A percentile compares a stretch with the other conserved stretches of the same genome.
Conservation (phyloP, 352 stramenopile species). For the Globisporangium okanoganense region DNA sequence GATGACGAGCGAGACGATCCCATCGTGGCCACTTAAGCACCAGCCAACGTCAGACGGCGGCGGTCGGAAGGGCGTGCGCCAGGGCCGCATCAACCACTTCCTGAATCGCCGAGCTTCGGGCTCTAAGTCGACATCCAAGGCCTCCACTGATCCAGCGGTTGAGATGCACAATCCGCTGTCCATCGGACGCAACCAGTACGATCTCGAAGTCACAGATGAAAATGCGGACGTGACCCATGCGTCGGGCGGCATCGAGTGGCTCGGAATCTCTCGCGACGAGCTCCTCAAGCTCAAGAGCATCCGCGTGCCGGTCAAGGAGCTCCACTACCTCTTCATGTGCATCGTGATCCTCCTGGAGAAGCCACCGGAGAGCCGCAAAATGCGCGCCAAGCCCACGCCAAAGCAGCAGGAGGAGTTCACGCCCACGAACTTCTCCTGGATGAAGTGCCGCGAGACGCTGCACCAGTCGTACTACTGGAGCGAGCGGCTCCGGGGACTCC, state of each 20-base stretch:
- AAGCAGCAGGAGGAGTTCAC: slow-evolving; percentile 53
- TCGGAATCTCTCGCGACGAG: slow-evolving; percentile 65
- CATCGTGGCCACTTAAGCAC: slow-evolving; percentile 55
- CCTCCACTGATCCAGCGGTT: not conserved
- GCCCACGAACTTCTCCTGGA: slow-evolving; percentile 58
- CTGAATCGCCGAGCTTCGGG: slow-evolving; percentile 21
- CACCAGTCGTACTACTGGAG: slow-evolving; percentile 47
- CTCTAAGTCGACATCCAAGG: not conserved
- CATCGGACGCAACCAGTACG: slow-evolving; percentile 26
- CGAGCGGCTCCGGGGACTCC: slow-evolving; percentile 33
- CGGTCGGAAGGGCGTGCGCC: slow-evolving; percentile 42
- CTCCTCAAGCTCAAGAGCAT: slow-evolving; percentile 61
- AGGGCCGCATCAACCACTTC: slow-evolving; percentile 71
- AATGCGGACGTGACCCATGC: slow-evolving; percentile 17
- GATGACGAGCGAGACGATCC: slow-evolving; percentile 55
- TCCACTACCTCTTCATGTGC: slow-evolving; percentile 80
- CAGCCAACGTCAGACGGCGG: slow-evolving; percentile 51
- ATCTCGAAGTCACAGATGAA: slow-evolving; percentile 11
- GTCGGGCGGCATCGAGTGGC: slow-evolving; percentile 44
- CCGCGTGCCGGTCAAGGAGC: slow-evolving; percentile 57
- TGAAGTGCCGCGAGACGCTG: slow-evolving; percentile 50
- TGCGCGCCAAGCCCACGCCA: slow-evolving; percentile 25
- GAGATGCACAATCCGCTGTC: slow-evolving; percentile 10
- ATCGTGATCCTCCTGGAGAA: slow-evolving; percentile 62
- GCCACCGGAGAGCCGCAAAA: slow-evolving; percentile 27